Percentiles rank a stretch among this genome's conserved stretches.
Evolutionary conservation across 2,329 filamentous ascomycete genomes (phyloP).

Genomic region (Fusarium verticillioides): DNA sequence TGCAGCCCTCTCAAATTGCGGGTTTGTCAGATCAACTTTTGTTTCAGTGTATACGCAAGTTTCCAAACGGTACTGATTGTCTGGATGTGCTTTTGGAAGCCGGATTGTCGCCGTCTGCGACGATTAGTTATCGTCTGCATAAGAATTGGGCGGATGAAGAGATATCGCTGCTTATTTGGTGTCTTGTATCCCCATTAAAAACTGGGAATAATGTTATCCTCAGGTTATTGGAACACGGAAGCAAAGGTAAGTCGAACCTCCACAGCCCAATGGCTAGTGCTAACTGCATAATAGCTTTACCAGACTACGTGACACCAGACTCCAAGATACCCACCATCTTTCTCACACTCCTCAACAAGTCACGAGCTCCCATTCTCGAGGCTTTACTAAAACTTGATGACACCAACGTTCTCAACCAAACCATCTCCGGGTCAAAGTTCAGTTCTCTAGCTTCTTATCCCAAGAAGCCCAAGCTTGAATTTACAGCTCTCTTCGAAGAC

Average conservation of each 20-base stretch:
- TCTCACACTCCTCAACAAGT: conserved; percentile 2
- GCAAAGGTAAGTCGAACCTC: not conserved
- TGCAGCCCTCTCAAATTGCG: not conserved
- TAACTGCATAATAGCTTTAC: not conserved
- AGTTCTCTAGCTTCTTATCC: conserved; percentile 1
- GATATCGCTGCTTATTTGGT: conserved; percentile 7
- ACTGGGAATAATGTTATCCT: conserved; percentile 3
- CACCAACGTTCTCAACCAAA: not conserved
- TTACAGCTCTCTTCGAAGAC: conserved; percentile 16
- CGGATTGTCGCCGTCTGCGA: not conserved
- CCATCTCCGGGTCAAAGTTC: conserved; percentile 19
- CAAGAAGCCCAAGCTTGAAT: conserved; percentile 7
- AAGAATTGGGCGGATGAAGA: not conserved
- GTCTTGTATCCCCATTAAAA: not conserved
- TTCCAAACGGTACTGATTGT: not conserved
- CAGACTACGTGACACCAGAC: not conserved
- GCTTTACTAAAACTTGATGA: not conserved
- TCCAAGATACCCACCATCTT: conserved; percentile 9
- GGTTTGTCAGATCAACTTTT: not conserved
- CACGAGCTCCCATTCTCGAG: not conserved
- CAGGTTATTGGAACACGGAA: not conserved
- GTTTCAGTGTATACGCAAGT: conserved; percentile 19
- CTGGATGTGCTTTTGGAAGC: not conserved
- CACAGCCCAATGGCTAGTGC: accelerated
- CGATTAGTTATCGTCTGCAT: not conserved